Base-by-base conservation (phyloP, 106 monocot genomes). In the Dendrobium nobile region DNA sequence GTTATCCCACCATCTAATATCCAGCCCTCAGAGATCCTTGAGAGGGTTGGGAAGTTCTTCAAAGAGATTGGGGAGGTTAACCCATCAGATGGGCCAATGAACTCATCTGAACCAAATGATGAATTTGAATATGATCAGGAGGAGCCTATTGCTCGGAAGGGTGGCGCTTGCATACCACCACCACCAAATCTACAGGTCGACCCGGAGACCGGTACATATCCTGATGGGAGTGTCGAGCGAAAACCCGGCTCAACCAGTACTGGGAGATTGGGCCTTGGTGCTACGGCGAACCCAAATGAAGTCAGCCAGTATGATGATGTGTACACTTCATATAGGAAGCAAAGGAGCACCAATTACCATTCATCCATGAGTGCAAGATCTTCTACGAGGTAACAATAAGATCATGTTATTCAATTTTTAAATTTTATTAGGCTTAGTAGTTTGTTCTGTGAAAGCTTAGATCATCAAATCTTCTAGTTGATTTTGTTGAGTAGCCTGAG, bases 221-320 rank as follows among this genome's bases (percentile, higher is more conserved):
- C 93, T 28, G 96, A 97, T 78, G 94, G 92, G 24, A 88, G 72
- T 9, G 85, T 94, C 22, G 92, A 90, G 2, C 77, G 82, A 9
- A 95, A 85, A 78, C 75, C 87, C 18, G 91, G 89, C 9, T 85
- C 84, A 9, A 79, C 48, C 75, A 80, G 90, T 47, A 84, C 88
- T 2, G 93, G 91, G 4, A 80, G 94, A 42, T 73, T 92, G 75
- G 97, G 97, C 2, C 89, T 98, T 33, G 97, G 97, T 42, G 97
- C 97, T 7, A 80, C 88, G n/a, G 90, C 90, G 7, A 79, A 97
- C 58, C 94, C 92, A 5, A 92, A 94, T 77, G 96, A 92, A 74
- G 80, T 82, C 41, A 94, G 94, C 80, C 94, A 94, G 81, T 98
- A 98, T 41, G 97, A 95, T 82, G 94, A 98, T 87, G 97, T 98